Base-by-base conservation (phyloP, 306 rosid species). In the Phaseolus lunatus region DNA sequence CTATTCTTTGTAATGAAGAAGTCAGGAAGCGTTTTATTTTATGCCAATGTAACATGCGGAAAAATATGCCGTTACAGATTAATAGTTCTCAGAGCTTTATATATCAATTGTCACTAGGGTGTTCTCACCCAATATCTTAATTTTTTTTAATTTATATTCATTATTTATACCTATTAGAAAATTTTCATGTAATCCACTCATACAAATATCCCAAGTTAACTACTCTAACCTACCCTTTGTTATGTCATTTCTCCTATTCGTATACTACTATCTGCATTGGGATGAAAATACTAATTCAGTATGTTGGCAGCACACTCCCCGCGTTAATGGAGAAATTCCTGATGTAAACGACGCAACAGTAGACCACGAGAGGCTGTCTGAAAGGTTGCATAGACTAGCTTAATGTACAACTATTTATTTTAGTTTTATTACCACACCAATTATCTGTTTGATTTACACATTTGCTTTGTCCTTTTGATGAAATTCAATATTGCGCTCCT, bases 301-400 rank as follows among this genome's bases (percentile, higher is more conserved):
- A 65, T 86, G 79, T 84, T 91, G 85, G 85, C 97, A 96, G 99
- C 99, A 90, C 83, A 82, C 97, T 70, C 99, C 98, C 16, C 93
- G 96, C 47, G 50, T 96, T 77, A 96, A 92, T 82, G 98, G 99
- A 73, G 96, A 96, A 82, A 91, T 96, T 86, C 99, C 99, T 67
- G 93, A 96, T 50, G 90, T 91, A 72, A 96, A 87, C 81, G 94
- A 96, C 24, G 99, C 99, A 26, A 90, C 97, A 85, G 84, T 84
- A 75, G 98, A 96, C 84, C 99, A 96, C 16, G 89, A 66, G 81
- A 92, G 93, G 74, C 90, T 92, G 20, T 91, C 85, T 14, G 94
- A 80, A 85, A 96, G 99, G 99, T 95, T 71, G 73, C 52, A 39
- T 49, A 48, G 9, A 41, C 77, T 76, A 49, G 24, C 77, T 66